Evolutionary conservation across 228 moss, liverwort and hornwort species (phyloP), one percentile per base, ranked within the genome.

Genomic region (Sphagnum magellanicum): DNA sequence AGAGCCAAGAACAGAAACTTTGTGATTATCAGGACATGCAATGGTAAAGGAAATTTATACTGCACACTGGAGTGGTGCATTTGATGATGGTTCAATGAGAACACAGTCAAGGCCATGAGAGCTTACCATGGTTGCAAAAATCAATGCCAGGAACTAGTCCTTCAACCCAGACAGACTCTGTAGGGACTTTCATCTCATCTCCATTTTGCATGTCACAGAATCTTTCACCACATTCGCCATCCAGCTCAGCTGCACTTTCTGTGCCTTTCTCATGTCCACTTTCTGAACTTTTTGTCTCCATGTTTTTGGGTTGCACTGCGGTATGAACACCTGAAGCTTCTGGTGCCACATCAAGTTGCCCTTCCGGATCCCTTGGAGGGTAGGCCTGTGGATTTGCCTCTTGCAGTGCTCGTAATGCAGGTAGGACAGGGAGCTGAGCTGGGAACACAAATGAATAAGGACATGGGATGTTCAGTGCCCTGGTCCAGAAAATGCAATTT

Each of bases 91-190:
- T 48, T 7, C 6, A 10, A 5, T 14, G 14, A 8, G 32, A 50
- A 5, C 67, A 52, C 65, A 67, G 4, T 16, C 12, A 67, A 51
- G 64, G 52, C 4, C 8, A 62, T 17, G 16, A 9, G 49, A 60
- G 64, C 90, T 66, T 72, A 97, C 97, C 93, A 84, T 97, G 97
- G 80, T 97, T 93, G 79, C 97, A 97, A 69, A 93, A 88, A 82
- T 97, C 97, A 51, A 97, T 91, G 77, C 97, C 97, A 62, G 97
- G 97, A 66, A 93, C 90, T 76, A 97, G 84, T 15, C 91, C 93
- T 78, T 97, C 97, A 74, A 97, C 93, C 83, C 67, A 75, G 10
- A 81, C 68, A 11, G 74, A 65, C 8, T 48, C 47, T 48, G 9
- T 1, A 7, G 9, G 4, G 10, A 8, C 16, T 8, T 63, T 16